Base-by-base conservation (phyloP, 2,329 filamentous ascomycete genomes). In the Penicillium crustosum region DNA sequence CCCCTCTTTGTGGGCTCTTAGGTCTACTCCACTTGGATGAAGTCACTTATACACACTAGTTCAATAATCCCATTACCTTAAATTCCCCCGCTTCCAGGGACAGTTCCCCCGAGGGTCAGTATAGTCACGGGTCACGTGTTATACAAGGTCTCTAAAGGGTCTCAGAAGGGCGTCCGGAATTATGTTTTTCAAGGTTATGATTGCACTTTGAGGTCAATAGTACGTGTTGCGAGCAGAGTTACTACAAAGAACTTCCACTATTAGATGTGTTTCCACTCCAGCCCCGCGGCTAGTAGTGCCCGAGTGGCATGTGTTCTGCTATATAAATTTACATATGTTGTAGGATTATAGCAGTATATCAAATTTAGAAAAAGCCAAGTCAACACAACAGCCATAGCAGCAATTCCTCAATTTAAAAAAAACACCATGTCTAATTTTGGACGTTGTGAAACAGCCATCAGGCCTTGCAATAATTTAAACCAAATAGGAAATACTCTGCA, bases 21-120 rank as follows among this genome's bases (percentile, higher is more conserved):
- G 10, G 17, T 42, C 29, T 33, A 36, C 53, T 55, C 52, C 52
- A 49, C 45, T 50, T 41, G 38, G 19, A 50, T 15, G n/a, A 48
- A 48, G 52, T 54, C 35, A 48, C 23, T 9, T 42, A 23, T 7
- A 17, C 10, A 39, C 36, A 33, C 43, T 53, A 53, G 51, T 48
- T 35, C 17, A 6, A 39, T 49, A 15, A 41, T 23, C 6, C 9
- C 4, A 43, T 43, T 33, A 35, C 44, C n/a, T 55, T 50, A 49
- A 52, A 21, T 44, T 19, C 49, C 49, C 49, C 49, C 38, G 29
- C 49, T 21, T 31, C 27, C 38, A 42, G 9, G 6, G 5, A 7
- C 23, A 5, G n/a, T 29, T 41, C 19, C 9, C n/a, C n/a, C 31
- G 23, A 27, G 15, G 15, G 15, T 50, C 12, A 15, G n/a, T 42